These are phyloP conservation scores for Cotoneaster glaucophyllus DNA, from an alignment of 306 rosid species.

Conservation along the genomic window DNA sequence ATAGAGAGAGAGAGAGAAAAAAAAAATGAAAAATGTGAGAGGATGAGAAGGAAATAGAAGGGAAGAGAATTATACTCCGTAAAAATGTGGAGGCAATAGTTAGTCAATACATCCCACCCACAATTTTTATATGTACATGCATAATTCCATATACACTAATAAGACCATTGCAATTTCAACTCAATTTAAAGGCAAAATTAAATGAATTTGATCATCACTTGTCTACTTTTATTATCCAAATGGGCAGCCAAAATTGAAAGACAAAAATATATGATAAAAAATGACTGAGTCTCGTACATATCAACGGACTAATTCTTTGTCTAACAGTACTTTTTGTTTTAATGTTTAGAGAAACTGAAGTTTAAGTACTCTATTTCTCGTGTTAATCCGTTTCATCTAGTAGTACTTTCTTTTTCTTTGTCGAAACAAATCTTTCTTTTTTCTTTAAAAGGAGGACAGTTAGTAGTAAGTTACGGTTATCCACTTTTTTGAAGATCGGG, in stretches of 20 bases:
- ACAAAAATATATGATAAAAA: neutral
- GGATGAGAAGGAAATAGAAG: too few species aligned
- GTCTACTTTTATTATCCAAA: neutral
- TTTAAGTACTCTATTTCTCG: too few species aligned
- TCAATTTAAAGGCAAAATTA: neutral
- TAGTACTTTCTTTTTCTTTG: too few species aligned
- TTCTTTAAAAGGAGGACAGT: accelerated
- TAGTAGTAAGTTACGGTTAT: too few species aligned
- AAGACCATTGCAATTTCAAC: neutral
- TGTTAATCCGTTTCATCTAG: too few species aligned
- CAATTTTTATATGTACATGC: neutral
- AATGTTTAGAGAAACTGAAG: too few species aligned
- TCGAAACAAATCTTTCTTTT: too few species aligned
- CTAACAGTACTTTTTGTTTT: too few species aligned
- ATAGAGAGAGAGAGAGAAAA: accelerated
- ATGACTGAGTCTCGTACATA: neutral
- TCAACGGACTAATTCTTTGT: too few species aligned
- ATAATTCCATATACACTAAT: neutral
- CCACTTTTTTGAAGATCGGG: accelerated
- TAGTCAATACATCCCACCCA: neutral
- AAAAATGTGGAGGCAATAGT: neutral
- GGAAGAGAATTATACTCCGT: too few species aligned
- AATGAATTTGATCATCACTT: neutral
- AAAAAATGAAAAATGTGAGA: too few species aligned
- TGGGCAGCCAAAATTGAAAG: slow-evolving; percentile 1